Evolutionary conservation across 1,284 basidiomycete genomes (phyloP).

Genomic region (Schizophyllum commune): DNA sequence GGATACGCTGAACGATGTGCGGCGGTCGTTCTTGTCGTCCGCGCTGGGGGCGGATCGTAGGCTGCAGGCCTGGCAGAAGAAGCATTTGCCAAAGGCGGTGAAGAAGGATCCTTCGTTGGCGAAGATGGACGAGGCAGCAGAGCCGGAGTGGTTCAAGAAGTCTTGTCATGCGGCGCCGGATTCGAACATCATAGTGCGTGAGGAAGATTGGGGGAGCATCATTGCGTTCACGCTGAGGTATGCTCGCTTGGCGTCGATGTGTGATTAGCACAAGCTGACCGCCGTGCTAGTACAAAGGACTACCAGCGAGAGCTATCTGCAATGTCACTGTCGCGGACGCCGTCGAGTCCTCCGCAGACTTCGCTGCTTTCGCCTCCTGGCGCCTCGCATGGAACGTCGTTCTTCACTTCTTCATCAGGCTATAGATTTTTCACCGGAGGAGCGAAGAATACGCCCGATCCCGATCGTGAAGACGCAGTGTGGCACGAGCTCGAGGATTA

Average conservation of each 20-base stretch:
- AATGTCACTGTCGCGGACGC: conserved; percentile 27
- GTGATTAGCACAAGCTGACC: background rate
- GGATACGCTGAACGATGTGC: conserved; percentile 51
- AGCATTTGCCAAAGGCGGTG: conserved; percentile 35
- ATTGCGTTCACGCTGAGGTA: conserved; percentile 68
- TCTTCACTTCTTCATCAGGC: conserved; percentile 33
- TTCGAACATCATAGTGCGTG: conserved; percentile 57
- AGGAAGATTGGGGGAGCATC: conserved; percentile 69
- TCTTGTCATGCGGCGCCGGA: conserved; percentile 60
- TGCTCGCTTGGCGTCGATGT: background rate
- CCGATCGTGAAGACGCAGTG: conserved; percentile 46
- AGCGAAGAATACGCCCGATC: conserved; percentile 35
- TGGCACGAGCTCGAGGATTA: conserved; percentile 58
- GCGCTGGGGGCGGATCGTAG: conserved; percentile 43
- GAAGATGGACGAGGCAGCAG: conserved; percentile 27
- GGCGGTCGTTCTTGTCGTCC: conserved; percentile 45
- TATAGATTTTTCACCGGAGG: conserved; percentile 40
- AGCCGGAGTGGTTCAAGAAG: conserved; percentile 59
- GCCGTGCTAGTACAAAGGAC: conserved; percentile 41
- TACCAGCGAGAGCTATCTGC: conserved; percentile 51
- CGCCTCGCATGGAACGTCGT: conserved; percentile 28
- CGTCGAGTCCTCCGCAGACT: conserved; percentile 4
- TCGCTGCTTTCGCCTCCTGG: conserved; percentile 1
- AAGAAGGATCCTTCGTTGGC: conserved; percentile 18
- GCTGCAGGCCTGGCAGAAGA: conserved; percentile 55